These are phyloP conservation scores for Perilla frutescens DNA, from an alignment of 257 asterid species.

Conservation along the genomic window DNA sequence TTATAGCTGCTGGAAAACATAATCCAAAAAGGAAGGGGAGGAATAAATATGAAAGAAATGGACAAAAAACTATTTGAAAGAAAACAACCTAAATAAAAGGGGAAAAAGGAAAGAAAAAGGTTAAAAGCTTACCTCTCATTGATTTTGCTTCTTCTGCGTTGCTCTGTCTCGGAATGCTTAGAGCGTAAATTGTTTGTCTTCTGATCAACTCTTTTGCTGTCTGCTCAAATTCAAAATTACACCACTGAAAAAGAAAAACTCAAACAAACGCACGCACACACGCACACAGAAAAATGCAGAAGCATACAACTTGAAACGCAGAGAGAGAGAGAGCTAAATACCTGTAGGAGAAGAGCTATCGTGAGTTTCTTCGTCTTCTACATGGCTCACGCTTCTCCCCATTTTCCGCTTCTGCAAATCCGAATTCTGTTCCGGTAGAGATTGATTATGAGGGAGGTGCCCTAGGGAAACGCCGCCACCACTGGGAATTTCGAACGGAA, in stretches of 20 bases:
- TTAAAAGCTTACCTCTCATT: slow-evolving; percentile 66
- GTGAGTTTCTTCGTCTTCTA: slow-evolving; percentile 56
- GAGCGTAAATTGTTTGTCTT: slow-evolving; percentile 61
- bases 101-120: background rate
- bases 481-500: background rate
- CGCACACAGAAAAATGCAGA: background rate
- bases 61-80: background rate
- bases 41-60: background rate
- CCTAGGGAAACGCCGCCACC: slow-evolving; percentile 28
- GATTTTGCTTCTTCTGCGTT: slow-evolving; percentile 81
- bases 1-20: background rate
- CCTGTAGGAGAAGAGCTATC: slow-evolving; percentile 61
- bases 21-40: background rate
- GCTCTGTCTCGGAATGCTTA: slow-evolving; percentile 93
- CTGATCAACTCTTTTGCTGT: slow-evolving; percentile 54
- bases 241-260: background rate
- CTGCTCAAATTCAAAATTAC: slow-evolving; percentile 46
- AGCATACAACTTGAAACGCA: background rate
- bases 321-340: slow-evolving; percentile 20
- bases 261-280: background rate
- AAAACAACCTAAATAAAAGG: slow-evolving; percentile 18
- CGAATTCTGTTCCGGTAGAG: slow-evolving; percentile 1
- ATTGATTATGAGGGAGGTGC: slow-evolving; percentile 1
- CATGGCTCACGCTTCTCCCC: slow-evolving; percentile 47
- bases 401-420: slow-evolving; percentile 33